These are phyloP conservation scores for Cryptosporidium andersoni DNA, from an alignment of 169 alveolate genomes.

Conservation along the genomic window DNA sequence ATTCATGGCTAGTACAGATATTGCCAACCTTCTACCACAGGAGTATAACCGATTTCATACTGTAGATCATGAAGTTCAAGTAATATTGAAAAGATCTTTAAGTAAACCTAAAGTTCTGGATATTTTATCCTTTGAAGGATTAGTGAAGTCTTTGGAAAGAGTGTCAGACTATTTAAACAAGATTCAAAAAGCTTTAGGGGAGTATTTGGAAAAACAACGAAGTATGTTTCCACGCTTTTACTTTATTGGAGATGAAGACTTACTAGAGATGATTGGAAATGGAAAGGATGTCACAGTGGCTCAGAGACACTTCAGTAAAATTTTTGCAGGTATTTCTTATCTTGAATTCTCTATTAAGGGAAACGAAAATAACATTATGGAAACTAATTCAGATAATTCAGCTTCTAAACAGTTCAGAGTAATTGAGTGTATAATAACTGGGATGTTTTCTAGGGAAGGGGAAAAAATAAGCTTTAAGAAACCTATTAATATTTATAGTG, in stretches of 20 bases:
- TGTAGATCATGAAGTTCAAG: constrained; percentile 92
- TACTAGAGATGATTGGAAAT: constrained; percentile 97
- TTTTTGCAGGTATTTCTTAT: constrained; percentile 97
- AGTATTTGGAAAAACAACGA: constrained; percentile 96
- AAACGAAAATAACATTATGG: constrained; percentile 87
- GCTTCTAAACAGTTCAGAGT: constrained; percentile 68
- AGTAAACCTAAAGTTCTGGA: constrained; percentile 86
- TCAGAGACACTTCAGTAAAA: constrained; percentile 94
- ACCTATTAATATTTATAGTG: constrained; percentile 80
- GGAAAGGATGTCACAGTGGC: constrained; percentile 92
- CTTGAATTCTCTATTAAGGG: constrained; percentile 80
- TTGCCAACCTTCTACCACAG: constrained; percentile 90
- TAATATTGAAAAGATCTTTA: constrained; percentile 91
- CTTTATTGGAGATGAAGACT: constrained; percentile 98
- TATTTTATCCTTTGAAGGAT: constrained; percentile 87
- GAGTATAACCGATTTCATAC: constrained; percentile 93
- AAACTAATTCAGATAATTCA: constrained; percentile 73
- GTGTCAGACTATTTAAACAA: constrained; percentile 90
- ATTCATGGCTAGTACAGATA: constrained; percentile 96
- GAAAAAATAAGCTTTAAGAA: constrained; percentile 86
- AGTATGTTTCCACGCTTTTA: constrained; percentile 97
- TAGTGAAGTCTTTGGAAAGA: constrained; percentile 91
- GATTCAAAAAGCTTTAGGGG: constrained; percentile 95
- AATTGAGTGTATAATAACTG: constrained; percentile 74
- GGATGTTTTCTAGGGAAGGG: constrained; percentile 88